Percentiles rank a stretch among this genome's conserved stretches.
Conservation (phyloP, 768 basidiomycete genomes). For the Gloeostereum incarnatum region DNA sequence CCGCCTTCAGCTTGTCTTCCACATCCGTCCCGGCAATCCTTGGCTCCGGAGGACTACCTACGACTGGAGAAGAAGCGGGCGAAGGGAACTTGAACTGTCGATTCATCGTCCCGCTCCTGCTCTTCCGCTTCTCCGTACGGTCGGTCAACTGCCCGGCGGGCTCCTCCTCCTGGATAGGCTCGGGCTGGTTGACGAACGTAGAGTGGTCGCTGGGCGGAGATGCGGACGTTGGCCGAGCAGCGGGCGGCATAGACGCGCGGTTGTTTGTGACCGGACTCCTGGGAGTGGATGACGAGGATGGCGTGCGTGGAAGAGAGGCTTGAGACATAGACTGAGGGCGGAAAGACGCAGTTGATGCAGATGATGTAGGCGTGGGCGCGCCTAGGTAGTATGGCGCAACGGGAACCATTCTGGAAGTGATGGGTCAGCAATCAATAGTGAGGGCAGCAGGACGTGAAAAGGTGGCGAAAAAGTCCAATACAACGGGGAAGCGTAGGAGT, state of each 20-base stretch:
- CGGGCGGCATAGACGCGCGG: slow-evolving; percentile 62
- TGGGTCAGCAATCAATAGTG: too few relatives aligned
- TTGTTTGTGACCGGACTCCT: slow-evolving; percentile 30
- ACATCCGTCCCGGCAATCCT: slow-evolving; percentile 19
- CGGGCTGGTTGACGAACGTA: neutral
- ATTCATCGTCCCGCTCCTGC: slow-evolving; percentile 70
- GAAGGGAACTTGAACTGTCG: slow-evolving; percentile 64
- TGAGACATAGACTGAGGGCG: slow-evolving; percentile 77
- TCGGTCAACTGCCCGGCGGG: slow-evolving; percentile 13
- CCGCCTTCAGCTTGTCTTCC: too few relatives aligned
- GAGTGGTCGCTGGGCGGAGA: neutral
- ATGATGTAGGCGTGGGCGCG: slow-evolving; percentile 44
- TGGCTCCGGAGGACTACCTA: slow-evolving; percentile 15
- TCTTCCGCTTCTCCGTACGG: slow-evolving; percentile 26
- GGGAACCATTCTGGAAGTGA: slow-evolving; percentile 86
- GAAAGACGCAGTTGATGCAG: slow-evolving; percentile 34
- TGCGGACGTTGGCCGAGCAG: slow-evolving; percentile 30
- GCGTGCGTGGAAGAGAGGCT: slow-evolving; percentile 38
- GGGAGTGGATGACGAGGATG: slow-evolving; percentile 20
- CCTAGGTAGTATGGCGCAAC: slow-evolving; percentile 81
- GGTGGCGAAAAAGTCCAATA: too few relatives aligned
- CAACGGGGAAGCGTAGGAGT: too few relatives aligned
- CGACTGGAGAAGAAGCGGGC: slow-evolving; percentile 21
- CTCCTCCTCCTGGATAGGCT: slow-evolving; percentile 8
- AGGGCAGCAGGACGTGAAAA: too few relatives aligned